phyloP scores from a whole-genome alignment of 495 filamentous ascomycete species.

The Lasiosphaeria hispida region DNA sequence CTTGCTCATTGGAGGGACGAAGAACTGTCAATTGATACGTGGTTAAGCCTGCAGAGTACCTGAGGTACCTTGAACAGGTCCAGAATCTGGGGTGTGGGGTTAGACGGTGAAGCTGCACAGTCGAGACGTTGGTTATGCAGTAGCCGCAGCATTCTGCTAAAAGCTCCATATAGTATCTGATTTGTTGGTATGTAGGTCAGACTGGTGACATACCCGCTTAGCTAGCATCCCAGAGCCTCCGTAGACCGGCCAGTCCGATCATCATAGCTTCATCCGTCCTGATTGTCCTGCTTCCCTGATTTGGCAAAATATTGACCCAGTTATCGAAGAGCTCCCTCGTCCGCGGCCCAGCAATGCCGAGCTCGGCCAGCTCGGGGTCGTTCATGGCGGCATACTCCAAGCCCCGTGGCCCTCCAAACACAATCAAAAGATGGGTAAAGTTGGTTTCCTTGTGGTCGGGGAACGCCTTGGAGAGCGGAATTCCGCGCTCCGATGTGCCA shows the following conservation, averaged over 20 bases:
- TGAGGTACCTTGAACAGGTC: too few relatives aligned
- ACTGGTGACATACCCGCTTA: conserved; percentile 5
- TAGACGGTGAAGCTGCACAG: too few relatives aligned
- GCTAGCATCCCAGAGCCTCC: conserved; percentile 49
- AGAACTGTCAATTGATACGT: too few relatives aligned
- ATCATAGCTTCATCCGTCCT: conserved; percentile 76
- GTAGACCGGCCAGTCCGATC: conserved; percentile 61
- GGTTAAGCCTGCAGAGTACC: too few relatives aligned
- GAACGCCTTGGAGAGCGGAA: conserved; percentile 47
- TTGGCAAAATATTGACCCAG: conserved; percentile 72
- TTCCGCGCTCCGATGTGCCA: conserved; percentile 72
- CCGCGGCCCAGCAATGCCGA: conserved; percentile 53
- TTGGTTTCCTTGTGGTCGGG: conserved; percentile 39
- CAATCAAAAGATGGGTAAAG: conserved; percentile 66
- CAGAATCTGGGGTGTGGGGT: too few relatives aligned
- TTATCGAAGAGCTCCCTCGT: conserved; percentile 68
- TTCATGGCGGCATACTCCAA: conserved; percentile 66
- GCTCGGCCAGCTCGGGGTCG: conserved; percentile 56
- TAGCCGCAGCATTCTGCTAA: too few relatives aligned
- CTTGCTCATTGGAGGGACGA: too few relatives aligned
- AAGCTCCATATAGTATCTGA: too few relatives aligned
- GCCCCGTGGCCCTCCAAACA: conserved; percentile 71
- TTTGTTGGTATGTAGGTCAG: too few relatives aligned
- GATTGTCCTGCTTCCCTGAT: conserved; percentile 74
- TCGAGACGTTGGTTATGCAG: too few relatives aligned